These are phyloP conservation scores for Suaeda aralocaspica DNA, from an alignment of 148 eudicot genomes.

Conservation along the genomic window DNA sequence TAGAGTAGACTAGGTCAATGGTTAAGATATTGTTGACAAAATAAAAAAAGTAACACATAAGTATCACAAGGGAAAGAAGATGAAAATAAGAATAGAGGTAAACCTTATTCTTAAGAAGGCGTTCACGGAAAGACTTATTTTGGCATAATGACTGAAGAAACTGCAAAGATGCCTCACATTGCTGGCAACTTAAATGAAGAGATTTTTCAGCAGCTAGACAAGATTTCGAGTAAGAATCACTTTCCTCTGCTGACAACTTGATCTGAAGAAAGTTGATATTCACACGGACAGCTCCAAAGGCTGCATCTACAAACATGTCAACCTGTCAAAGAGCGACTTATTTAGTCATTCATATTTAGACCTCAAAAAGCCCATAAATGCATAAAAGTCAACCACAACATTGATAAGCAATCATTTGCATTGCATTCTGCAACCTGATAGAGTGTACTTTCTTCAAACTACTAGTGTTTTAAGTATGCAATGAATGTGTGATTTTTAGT, in stretches of 20 bases:
- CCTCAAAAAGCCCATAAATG: not conserved
- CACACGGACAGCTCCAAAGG: constrained; percentile 70
- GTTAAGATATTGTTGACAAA: too few relatives aligned
- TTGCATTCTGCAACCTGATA: not conserved
- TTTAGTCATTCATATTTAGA: constrained; percentile 10
- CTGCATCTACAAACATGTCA: constrained; percentile 69
- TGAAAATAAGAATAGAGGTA: not conserved
- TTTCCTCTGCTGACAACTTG: constrained; percentile 46
- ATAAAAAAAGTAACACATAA: too few relatives aligned
- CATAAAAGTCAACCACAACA: not conserved
- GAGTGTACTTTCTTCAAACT: not conserved
- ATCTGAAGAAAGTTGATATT: constrained; percentile 58
- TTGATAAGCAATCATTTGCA: not conserved
- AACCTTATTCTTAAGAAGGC: constrained; percentile 81
- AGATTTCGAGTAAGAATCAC: constrained; percentile 27
- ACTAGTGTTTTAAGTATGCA: not conserved
- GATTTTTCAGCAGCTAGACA: constrained; percentile 39
- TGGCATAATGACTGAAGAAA: constrained; percentile 82
- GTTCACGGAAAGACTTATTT: constrained; percentile 73
- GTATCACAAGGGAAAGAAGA: not conserved
- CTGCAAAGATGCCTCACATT: constrained; percentile 91
- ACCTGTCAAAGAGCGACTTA: constrained; percentile 48
- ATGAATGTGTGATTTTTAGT: too few relatives aligned
- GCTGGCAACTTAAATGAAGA: constrained; percentile 60
- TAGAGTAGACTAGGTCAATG: too few relatives aligned